A percentile compares a stretch with the other conserved stretches of the same genome.
phyloP scores from a whole-genome alignment of 2,329 filamentous ascomycete genomes.

The Clonostachys rhizophaga region DNA sequence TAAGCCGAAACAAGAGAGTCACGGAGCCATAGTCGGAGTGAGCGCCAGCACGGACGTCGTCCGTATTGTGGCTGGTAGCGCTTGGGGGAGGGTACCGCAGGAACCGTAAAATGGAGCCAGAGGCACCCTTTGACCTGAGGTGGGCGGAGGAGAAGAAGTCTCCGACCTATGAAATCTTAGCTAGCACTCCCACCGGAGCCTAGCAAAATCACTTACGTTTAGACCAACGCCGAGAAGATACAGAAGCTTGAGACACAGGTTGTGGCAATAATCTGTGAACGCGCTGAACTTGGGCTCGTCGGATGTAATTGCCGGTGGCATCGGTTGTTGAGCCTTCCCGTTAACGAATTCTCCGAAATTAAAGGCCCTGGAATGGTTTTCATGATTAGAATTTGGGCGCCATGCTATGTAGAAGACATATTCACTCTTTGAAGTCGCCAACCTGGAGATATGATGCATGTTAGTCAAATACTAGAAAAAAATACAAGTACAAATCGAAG shows the following conservation, averaged over 20 bases:
- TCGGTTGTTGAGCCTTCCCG: constrained; percentile 68
- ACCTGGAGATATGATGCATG: constrained; percentile 35
- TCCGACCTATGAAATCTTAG: constrained; percentile 24
- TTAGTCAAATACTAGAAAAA: too few relatives aligned
- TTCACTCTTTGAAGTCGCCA: constrained; percentile 84
- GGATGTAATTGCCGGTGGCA: constrained; percentile 59
- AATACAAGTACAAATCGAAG: not conserved
- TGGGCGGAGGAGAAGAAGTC: constrained; percentile 53
- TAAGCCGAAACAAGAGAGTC: constrained; percentile 78
- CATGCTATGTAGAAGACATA: not conserved
- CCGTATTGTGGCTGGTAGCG: constrained; percentile 32
- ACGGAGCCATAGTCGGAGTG: constrained; percentile 82
- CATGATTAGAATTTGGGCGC: not conserved
- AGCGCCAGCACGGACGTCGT: constrained; percentile 80
- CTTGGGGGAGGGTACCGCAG: constrained; percentile 64
- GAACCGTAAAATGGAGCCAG: constrained; percentile 60
- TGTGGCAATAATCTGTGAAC: constrained; percentile 69
- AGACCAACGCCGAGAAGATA: constrained; percentile 76
- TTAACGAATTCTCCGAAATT: constrained; percentile 79
- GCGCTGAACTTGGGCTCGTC: constrained; percentile 56
- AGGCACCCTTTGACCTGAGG: constrained; percentile 34
- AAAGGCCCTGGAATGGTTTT: constrained; percentile 60
- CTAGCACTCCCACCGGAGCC: not conserved
- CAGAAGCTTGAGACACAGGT: constrained; percentile 69
- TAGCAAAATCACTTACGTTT: constrained; percentile 36